Conservation (phyloP, 1,139 yeast species). For the Saccharomycopsis crataegensis region DNA sequence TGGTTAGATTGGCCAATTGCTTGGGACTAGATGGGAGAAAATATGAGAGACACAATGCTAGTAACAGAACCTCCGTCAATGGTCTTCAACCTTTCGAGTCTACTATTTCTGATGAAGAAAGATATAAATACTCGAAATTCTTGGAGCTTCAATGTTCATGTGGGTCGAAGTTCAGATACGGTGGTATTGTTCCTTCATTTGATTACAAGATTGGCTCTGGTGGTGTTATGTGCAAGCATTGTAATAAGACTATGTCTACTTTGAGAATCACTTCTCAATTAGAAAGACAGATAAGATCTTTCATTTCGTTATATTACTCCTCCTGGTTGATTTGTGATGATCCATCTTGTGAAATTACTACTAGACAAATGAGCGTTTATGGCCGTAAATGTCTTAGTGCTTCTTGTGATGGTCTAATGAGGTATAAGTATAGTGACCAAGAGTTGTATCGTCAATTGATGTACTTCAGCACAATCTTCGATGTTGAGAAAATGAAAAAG, state of each 20-base stretch:
- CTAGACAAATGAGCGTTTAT: slow-evolving; percentile 83
- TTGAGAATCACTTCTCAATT: slow-evolving; percentile 62
- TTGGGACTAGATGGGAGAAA: slow-evolving; percentile 71
- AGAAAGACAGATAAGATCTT: slow-evolving; percentile 61
- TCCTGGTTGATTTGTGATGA: slow-evolving; percentile 87
- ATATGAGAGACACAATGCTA: slow-evolving; percentile 42
- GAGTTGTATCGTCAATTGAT: slow-evolving; percentile 80
- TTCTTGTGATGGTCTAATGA: slow-evolving; percentile 79
- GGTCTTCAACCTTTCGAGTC: slow-evolving; percentile 73
- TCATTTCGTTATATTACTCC: slow-evolving; percentile 70
- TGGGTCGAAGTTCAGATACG: slow-evolving; percentile 53
- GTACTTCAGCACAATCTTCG: slow-evolving; percentile 73
- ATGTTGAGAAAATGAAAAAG: slow-evolving; percentile 69
- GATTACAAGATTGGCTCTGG: slow-evolving; percentile 52
- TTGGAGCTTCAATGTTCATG: slow-evolving; percentile 60
- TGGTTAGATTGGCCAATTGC: slow-evolving; percentile 65
- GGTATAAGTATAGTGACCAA: slow-evolving; percentile 69
- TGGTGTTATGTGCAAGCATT: slow-evolving; percentile 66
- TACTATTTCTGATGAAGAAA: slow-evolving; percentile 70
- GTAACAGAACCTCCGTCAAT: slow-evolving; percentile 33
- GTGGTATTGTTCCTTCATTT: slow-evolving; percentile 62
- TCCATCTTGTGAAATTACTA: slow-evolving; percentile 67
- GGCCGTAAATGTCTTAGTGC: slow-evolving; percentile 78
- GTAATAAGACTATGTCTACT: slow-evolving; percentile 45
- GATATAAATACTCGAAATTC: slow-evolving; percentile 61